Evolutionary conservation across 2,329 filamentous ascomycete species (phyloP).

Genomic region (Fusarium oxysporum): DNA sequence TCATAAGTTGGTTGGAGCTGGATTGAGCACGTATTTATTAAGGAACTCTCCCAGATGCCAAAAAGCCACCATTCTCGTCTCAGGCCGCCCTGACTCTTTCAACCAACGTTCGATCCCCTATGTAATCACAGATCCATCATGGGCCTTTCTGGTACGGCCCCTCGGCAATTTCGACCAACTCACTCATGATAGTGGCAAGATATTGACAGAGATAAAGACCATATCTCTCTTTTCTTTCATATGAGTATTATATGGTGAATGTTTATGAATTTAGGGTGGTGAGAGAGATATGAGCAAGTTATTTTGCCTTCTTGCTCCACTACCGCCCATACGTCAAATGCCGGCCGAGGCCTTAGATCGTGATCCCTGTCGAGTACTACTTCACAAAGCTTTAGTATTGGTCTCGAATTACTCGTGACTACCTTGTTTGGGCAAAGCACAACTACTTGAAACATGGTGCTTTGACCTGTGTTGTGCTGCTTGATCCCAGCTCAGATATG

Average conservation of each 20-base stretch:
- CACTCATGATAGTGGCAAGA: slow-evolving; percentile 32
- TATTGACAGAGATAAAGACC: neutral
- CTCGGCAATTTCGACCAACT: slow-evolving; percentile 13
- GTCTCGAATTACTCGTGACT: neutral
- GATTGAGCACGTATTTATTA: slow-evolving; percentile 45
- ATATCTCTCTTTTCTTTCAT: neutral
- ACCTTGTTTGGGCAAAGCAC: slow-evolving; percentile 7
- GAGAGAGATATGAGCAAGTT: slow-evolving; percentile 42
- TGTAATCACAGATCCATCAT: slow-evolving; percentile 23
- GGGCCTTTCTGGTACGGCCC: slow-evolving; percentile 14
- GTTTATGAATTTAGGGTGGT: neutral
- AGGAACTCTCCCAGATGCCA: slow-evolving; percentile 22
- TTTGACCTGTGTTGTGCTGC: neutral
- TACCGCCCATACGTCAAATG: slow-evolving; percentile 6
- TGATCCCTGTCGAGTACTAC: slow-evolving; percentile 10
- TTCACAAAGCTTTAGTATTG: neutral
- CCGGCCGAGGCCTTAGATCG: neutral
- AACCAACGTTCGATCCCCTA: slow-evolving; percentile 36
- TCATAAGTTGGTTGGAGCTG: slow-evolving; percentile 43
- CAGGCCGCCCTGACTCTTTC: slow-evolving; percentile 34
- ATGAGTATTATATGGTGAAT: neutral
- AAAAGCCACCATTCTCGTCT: slow-evolving; percentile 35
- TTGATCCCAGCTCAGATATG: neutral
- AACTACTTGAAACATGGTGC: neutral
- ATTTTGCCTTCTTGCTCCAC: slow-evolving; percentile 27